Evolutionary conservation across 441 rosid genomes (phyloP).

Genomic region (Hypseocharis bilobata): DNA sequence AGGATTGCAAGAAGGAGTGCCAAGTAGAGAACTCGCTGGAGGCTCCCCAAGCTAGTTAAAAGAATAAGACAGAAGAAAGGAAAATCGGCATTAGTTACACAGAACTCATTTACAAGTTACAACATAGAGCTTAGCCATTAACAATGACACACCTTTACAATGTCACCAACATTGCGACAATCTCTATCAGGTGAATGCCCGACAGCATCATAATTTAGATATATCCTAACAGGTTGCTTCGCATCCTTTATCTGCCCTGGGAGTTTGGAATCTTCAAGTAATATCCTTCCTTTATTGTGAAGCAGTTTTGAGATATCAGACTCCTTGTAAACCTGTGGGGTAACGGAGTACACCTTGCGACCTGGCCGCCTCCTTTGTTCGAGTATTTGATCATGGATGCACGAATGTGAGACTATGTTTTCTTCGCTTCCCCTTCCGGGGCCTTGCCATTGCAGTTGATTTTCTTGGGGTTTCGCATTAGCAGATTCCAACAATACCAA

Average conservation of each 20-base stretch:
- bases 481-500: conserved; percentile 41
- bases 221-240: conserved; percentile 85
- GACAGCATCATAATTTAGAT: conserved; percentile 92
- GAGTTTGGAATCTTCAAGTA: conserved; percentile 45
- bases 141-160: conserved; percentile 57
- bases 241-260: conserved; percentile 35
- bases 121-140: neutral
- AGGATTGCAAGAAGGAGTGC: conserved; percentile 69
- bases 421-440: conserved; percentile 34
- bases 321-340: conserved; percentile 77
- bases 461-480: conserved; percentile 33
- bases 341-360: conserved; percentile 66
- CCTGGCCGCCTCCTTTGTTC: conserved; percentile 84
- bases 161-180: conserved; percentile 68
- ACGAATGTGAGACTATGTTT: conserved; percentile 59
- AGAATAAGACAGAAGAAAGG: conserved; percentile 10
- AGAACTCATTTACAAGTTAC: conserved; percentile 1
- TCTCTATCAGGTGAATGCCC: conserved; percentile 90
- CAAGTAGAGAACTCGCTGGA: conserved; percentile 37
- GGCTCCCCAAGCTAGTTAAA: conserved; percentile 86
- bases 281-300: conserved; percentile 60
- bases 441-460: conserved; percentile 31
- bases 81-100: conserved; percentile 16
- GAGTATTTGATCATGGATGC: conserved; percentile 88
- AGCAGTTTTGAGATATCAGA: conserved; percentile 29